These are phyloP conservation scores for Anastatica hierochuntica DNA, from an alignment of 345 rosid genomes.

Conservation along the genomic window DNA sequence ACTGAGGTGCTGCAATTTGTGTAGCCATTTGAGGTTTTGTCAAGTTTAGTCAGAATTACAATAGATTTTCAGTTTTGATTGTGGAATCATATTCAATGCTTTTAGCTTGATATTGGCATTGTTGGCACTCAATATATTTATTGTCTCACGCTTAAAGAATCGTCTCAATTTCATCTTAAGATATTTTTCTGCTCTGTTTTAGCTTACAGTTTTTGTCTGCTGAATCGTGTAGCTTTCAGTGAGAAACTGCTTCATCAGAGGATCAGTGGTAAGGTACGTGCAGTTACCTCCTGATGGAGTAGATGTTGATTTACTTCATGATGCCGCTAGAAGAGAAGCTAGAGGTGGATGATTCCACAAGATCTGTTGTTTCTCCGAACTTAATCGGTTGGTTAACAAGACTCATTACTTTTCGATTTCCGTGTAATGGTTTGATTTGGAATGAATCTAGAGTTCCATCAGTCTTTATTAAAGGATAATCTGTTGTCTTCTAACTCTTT, in stretches of 20 bases:
- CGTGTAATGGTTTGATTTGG: constrained; percentile 17
- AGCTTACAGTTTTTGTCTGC: background rate
- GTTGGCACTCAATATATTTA: too few species aligned
- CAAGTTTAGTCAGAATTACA: background rate
- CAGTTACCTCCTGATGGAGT: constrained; percentile 96
- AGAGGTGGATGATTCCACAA: constrained; percentile 59
- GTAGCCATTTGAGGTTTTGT: background rate
- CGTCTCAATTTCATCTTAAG: background rate
- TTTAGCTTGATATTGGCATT: background rate
- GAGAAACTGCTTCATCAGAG: constrained; percentile 97
- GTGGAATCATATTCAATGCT: background rate
- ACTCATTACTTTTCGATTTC: constrained; percentile 2
- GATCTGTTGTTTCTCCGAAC: constrained; percentile 10
- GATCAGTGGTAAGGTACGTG: constrained; percentile 96
- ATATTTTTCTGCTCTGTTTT: background rate
- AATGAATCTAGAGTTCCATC: constrained; percentile 11
- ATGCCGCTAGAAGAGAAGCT: constrained; percentile 99
- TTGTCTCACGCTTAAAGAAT: background rate
- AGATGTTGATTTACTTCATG: constrained; percentile 92
- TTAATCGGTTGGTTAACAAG: background rate
- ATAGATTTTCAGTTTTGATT: background rate
- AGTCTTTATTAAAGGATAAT: constrained; percentile 10
- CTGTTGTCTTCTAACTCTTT: background rate
- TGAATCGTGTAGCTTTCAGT: constrained; percentile 72
- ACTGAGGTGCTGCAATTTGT: background rate